Conservation (phyloP, 2,329 filamentous ascomycete species). For the Rugonectria rugulosa region DNA sequence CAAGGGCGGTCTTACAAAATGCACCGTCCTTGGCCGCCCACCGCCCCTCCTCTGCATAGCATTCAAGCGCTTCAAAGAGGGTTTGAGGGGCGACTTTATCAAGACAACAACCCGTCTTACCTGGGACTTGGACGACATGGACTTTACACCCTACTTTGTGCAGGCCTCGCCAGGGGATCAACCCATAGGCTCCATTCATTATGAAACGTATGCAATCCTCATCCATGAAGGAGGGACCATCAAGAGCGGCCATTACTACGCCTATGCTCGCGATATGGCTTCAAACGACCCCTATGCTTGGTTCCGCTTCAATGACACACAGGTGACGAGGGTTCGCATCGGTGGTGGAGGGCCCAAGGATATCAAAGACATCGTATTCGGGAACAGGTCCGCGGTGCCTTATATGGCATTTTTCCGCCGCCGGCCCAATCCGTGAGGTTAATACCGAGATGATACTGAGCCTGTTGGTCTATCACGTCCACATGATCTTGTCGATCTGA, state of each 20-base stretch:
- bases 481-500: not conserved
- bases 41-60: conserved; percentile 81
- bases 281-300: conserved; percentile 53
- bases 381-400: conserved; percentile 48
- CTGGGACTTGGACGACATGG: conserved; percentile 78
- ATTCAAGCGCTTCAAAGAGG: conserved; percentile 66
- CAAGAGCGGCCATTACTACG: conserved; percentile 81
- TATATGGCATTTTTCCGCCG: conserved; percentile 57
- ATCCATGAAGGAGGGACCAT: conserved; percentile 75
- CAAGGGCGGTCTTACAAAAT: conserved; percentile 73
- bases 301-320: conserved; percentile 58
- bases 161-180: conserved; percentile 37
- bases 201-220: conserved; percentile 87
- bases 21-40: conserved; percentile 77
- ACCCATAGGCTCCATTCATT: conserved; percentile 67
- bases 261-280: conserved; percentile 68
- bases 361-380: conserved; percentile 49
- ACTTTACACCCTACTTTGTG: conserved; percentile 57
- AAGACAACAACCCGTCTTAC: conserved; percentile 78
- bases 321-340: conserved; percentile 52
- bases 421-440: conserved; percentile 40
- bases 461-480: not conserved
- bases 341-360: conserved; percentile 47
- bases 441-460: not conserved
- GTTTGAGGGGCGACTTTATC: conserved; percentile 45